Base-by-base conservation (phyloP, 169 alveolate species). In the Plasmodium reichenowi region DNA sequence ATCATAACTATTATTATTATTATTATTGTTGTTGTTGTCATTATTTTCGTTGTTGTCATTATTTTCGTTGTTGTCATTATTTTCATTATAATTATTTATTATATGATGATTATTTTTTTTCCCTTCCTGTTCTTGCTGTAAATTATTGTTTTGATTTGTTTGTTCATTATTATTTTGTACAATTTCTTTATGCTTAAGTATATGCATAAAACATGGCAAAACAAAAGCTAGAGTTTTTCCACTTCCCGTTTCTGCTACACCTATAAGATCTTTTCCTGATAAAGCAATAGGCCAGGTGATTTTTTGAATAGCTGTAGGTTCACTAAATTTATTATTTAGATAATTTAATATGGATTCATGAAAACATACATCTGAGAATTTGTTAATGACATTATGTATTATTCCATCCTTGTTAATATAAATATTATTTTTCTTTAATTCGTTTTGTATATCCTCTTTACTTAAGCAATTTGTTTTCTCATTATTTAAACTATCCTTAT, bases 171-270 rank as follows among this genome's bases (percentile, higher is more conserved):
- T 32, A 17, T 67, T 60, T 29, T 15, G 15, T 58, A 66, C 62
- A 9, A 29, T 64, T 63, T 93, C 64, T 63, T 72, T 68, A 73
- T 94, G 96, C 13, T 97, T 97, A 72, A 96, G 70, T 60, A 97
- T 95, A 73, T 97, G 99, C 60, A 96, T 95, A 22, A 97, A 80
- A 59, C 97, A 96, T 3, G 99, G 99, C 9, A 97, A 91, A 88
- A 97, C 88, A 88, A 95, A 98, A 22, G 99, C 98, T 74, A 97
- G 73, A 24, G 99, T 98, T 93, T 98, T 98, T 12, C 99, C 99
- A 66, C 98, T 95, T 8, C 99, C 99, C 2, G 99, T 98, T 88
- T 98, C 98, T 4, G 99, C 97, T 59, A 97, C 97, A 20, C 99
- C 99, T 45, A 98, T 96, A 89, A 97, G 93, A 87, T 98, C 99